These are phyloP conservation scores for Cytidiella melzeri DNA, from an alignment of 768 basidiomycete genomes.

Conservation along the genomic window DNA sequence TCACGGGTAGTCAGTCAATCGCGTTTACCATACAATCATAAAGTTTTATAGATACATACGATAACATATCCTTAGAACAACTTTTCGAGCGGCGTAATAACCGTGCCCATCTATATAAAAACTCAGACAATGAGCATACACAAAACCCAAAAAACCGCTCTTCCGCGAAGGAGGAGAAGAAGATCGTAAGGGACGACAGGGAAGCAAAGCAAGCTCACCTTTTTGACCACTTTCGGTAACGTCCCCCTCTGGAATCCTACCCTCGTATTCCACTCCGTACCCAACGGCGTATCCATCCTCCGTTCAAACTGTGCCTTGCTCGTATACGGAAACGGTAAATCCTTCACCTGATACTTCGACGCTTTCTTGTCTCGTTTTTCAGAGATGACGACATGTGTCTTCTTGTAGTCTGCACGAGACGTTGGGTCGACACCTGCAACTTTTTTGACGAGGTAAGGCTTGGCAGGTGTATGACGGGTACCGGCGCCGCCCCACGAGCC, in stretches of 20 bases:
- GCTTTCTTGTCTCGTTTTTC: slow-evolving; percentile 96
- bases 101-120: slow-evolving; percentile 2
- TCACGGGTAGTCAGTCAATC: no score
- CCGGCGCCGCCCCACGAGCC: slow-evolving; percentile 91
- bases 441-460: slow-evolving; percentile 72
- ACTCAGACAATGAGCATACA: slow-evolving; percentile 43
- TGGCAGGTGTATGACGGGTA: slow-evolving; percentile 49
- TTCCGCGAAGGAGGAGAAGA: no score
- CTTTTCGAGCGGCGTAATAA: slow-evolving; percentile 6
- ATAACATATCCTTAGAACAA: neutral
- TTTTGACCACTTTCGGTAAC: slow-evolving; percentile 80
- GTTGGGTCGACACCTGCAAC: slow-evolving; percentile 75
- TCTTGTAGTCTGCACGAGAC: slow-evolving; percentile 76
- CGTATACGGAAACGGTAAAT: slow-evolving; percentile 93
- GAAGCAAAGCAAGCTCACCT: slow-evolving; percentile 45
- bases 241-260: slow-evolving; percentile 80
- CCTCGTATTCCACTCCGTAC: slow-evolving; percentile 91
- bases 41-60: no score
- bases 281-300: slow-evolving; percentile 73
- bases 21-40: no score
- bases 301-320: slow-evolving; percentile 90
- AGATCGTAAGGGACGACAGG: neutral
- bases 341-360: slow-evolving; percentile 80
- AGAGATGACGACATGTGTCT: slow-evolving; percentile 89
- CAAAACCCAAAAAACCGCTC: neutral